A percentile compares a stretch with the other conserved stretches of the same genome.
phyloP scores from a whole-genome alignment of 108 stramenopile species.

The Epithemia pelagica region DNA sequence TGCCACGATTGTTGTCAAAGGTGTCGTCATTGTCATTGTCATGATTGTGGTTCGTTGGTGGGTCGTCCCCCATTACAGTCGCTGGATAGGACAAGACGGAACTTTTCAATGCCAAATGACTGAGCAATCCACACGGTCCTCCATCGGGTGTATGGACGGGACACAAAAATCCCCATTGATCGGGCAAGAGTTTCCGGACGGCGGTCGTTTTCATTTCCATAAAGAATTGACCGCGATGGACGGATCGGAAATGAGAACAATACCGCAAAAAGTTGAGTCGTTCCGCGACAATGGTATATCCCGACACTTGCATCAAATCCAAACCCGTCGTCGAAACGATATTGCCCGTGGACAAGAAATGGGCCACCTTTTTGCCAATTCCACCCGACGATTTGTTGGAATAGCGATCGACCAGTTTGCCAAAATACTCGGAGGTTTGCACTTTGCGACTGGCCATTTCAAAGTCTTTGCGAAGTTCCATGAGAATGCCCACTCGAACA shows the following conservation, averaged over 20 bases:
- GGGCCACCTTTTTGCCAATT: slow-evolving; percentile 86
- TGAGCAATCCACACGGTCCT: slow-evolving; percentile 95
- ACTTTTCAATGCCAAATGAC: slow-evolving; percentile 87
- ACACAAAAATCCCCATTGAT: slow-evolving; percentile 98
- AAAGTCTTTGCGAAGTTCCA: slow-evolving; percentile 71
- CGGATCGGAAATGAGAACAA: slow-evolving; percentile 95
- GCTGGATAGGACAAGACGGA: slow-evolving; percentile 60
- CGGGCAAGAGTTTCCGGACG: slow-evolving; percentile 96
- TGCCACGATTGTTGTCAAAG: slow-evolving; percentile 20
- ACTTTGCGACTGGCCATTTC: slow-evolving; percentile 26
- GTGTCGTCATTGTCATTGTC: too few species aligned
- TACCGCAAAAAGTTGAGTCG: slow-evolving; percentile 94
- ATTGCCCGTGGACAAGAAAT: slow-evolving; percentile 94
- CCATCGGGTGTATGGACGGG: slow-evolving; percentile 99
- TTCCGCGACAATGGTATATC: slow-evolving; percentile 98
- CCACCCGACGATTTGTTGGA: slow-evolving; percentile 54
- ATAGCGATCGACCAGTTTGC: slow-evolving; percentile 65
- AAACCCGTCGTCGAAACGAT: slow-evolving; percentile 87
- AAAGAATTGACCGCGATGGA: slow-evolving; percentile 99
- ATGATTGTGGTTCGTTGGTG: neutral
- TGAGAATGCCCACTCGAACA: slow-evolving; percentile 55
- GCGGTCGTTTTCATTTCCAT: slow-evolving; percentile 99
- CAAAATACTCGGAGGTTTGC: slow-evolving; percentile 49
- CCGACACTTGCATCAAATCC: slow-evolving; percentile 97
- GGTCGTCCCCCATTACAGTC: neutral